Base-by-base conservation (phyloP, 805 yeast species). In the Pichia cephalocereana region DNA sequence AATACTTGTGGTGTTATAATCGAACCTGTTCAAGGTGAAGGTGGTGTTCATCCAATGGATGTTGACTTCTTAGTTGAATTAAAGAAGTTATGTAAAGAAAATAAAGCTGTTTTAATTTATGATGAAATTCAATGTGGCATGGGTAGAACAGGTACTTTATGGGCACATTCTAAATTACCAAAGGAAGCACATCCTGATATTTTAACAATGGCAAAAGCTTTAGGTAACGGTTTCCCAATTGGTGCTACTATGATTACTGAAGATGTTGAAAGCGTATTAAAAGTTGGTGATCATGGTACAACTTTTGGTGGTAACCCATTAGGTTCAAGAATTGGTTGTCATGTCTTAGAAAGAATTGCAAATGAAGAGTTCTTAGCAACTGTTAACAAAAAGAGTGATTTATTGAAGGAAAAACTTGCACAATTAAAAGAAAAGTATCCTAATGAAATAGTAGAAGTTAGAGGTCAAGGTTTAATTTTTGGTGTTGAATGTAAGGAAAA, bases 1-100 rank as follows among this genome's bases (percentile, higher is more conserved):
- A 78, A 79, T 54, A 83, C 90, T 1, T 87, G 96, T 57, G 99
- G 90, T 46, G 93, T 93, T 31, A 93, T 93, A 48, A 82, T 93
- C 38, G 99, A 93, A 68, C 99, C 99, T 23, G 83, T 93, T 50
- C 99, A 93, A 71, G 99, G 98, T 56, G 99, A 91, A 70, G 98
- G 99, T 49, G 99, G 99, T 49, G 82, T 91, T 18, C 79, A 81
- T 59, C 79, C 83, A 19, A 76, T 87, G 50, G 72, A 76, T 38
- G 56, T 67, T 0, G 86, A 80, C 40, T 89, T 86, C 61, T 71
- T 91, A 52, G 61, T 71, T 5, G 79, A 78, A 44, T 69, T 91
- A 62, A 82, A 83, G 56, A 65, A 76, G 57, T 67, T 85, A 48
- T 87, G 96, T 63, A 68, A 70, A 48, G 74, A 81, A 48, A 74